A percentile compares a stretch with the other conserved stretches of the same genome.
Conservation (phyloP, 176 grass and related monocot species). For the Alloteropsis semialata region DNA sequence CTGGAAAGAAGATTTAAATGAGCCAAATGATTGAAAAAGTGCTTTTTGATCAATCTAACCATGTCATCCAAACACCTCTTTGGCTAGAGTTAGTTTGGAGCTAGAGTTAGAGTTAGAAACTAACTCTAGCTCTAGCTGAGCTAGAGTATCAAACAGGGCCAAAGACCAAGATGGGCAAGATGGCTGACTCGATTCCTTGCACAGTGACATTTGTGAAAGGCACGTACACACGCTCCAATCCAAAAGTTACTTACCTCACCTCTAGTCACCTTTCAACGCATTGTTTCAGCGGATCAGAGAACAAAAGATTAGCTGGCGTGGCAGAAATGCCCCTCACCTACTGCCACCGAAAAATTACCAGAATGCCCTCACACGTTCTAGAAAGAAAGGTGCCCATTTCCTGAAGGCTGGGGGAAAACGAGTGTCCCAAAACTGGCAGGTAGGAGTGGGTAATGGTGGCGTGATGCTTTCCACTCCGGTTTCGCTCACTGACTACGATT, state of each 20-base stretch:
- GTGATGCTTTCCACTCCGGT: constrained; percentile 44
- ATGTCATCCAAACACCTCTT: no score
- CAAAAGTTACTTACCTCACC: neutral
- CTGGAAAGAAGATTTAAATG: no score
- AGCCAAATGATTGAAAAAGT: no score
- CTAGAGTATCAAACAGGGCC: no score
- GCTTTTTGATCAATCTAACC: no score
- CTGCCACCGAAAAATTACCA: constrained; percentile 1
- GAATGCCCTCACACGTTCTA: constrained; percentile 36
- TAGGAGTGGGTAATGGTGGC: constrained; percentile 46
- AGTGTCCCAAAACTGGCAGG: constrained; percentile 37
- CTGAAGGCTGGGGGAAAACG: constrained; percentile 19
- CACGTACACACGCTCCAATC: neutral
- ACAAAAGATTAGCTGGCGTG: constrained; percentile 1
- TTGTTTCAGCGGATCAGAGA: constrained; percentile 4
- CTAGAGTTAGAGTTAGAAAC: no score
- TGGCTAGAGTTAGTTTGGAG: no score
- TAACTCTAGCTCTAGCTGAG: no score
- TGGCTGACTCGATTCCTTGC: neutral
- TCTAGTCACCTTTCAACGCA: constrained; percentile 22
- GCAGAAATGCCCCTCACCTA: constrained; percentile 73
- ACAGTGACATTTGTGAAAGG: constrained; percentile 16
- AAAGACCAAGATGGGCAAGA: neutral
- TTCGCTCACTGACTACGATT: constrained; percentile 68
- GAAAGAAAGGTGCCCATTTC: constrained; percentile 25